Evolutionary conservation across 495 filamentous ascomycete genomes (phyloP).

Genomic region (Trichocladium antarcticum): DNA sequence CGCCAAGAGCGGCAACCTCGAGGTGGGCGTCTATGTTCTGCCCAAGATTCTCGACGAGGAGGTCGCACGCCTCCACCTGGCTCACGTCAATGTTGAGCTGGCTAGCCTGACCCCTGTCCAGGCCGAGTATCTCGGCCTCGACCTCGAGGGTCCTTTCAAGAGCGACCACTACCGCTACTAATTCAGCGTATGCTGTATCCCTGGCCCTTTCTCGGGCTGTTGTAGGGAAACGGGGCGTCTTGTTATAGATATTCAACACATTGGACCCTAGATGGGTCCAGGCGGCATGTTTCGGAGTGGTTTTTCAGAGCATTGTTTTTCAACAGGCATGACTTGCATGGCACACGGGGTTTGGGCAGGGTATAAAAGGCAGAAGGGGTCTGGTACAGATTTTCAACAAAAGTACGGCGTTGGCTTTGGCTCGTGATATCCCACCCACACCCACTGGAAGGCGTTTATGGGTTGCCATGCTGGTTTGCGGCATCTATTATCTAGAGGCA

Average conservation of each 20-base stretch:
- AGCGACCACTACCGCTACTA: slow-evolving; percentile 63
- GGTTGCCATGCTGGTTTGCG: slow-evolving; percentile 14
- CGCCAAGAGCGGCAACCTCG: slow-evolving; percentile 77
- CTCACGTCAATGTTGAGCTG: slow-evolving; percentile 91
- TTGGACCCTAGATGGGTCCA: slow-evolving; percentile 18
- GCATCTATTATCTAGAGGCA: slow-evolving; percentile 8
- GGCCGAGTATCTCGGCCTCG: slow-evolving; percentile 85
- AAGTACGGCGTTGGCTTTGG: slow-evolving; percentile 44
- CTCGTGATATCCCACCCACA: slow-evolving; percentile 36
- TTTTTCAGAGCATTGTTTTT: slow-evolving; percentile 28
- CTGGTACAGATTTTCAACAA: slow-evolving; percentile 45
- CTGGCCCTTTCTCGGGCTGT: slow-evolving; percentile 7
- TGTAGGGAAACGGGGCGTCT: background rate
- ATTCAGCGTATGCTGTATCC: slow-evolving; percentile 15
- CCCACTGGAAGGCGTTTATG: slow-evolving; percentile 27
- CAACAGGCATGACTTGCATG: slow-evolving; percentile 42
- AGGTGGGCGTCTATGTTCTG: slow-evolving; percentile 86
- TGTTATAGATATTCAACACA: slow-evolving; percentile 21
- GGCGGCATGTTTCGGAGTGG: slow-evolving; percentile 17
- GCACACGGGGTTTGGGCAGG: slow-evolving; percentile 33
- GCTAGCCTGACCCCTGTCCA: slow-evolving; percentile 72
- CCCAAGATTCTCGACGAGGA: slow-evolving; percentile 99
- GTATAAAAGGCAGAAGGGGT: slow-evolving; percentile 34
- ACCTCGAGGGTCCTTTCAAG: slow-evolving; percentile 86
- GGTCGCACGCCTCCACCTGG: slow-evolving; percentile 85